Conservation (phyloP, 352 stramenopile species). For the Phytophthora pini region DNA sequence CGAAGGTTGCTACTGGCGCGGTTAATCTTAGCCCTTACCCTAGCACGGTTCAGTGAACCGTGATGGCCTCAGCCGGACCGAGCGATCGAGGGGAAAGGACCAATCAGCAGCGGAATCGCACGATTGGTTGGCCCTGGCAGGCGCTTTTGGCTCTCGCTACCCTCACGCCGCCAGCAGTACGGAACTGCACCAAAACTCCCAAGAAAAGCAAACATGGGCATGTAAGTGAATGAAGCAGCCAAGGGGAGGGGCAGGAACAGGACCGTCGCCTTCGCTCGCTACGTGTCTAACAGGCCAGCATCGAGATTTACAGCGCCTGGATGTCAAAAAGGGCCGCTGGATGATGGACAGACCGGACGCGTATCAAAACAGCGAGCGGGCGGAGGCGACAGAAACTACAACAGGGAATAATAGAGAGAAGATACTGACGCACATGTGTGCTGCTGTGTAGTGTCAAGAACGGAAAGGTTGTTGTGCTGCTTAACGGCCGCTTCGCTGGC, state of each 20-base stretch:
- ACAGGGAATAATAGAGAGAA: slow-evolving; percentile 5
- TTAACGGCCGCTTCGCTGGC: slow-evolving; percentile 98
- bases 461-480: slow-evolving; percentile 99
- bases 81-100: slow-evolving; percentile 25
- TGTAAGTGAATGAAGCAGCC: slow-evolving; percentile 61
- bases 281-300: too few relatives aligned
- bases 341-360: slow-evolving; percentile 24
- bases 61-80: slow-evolving; percentile 30
- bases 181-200: slow-evolving; percentile 86
- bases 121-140: slow-evolving; percentile 81
- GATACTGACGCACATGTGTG: slow-evolving; percentile 24
- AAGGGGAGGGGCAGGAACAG: background rate
- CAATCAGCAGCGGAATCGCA: slow-evolving; percentile 48
- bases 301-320: too few relatives aligned
- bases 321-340: background rate
- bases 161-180: slow-evolving; percentile 61
- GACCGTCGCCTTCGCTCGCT: slow-evolving; percentile 3
- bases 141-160: slow-evolving; percentile 40
- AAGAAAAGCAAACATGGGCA: slow-evolving; percentile 86
- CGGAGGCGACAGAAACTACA: slow-evolving; percentile 7
- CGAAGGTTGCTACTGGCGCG: slow-evolving; percentile 33
- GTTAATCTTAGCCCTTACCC: slow-evolving; percentile 23
- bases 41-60: slow-evolving; percentile 43
- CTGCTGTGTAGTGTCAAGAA: slow-evolving; percentile 91
- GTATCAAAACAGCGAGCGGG: slow-evolving; percentile 2